phyloP scores from a whole-genome alignment of 148 eudicot species.

The Persicaria tinctoria region DNA sequence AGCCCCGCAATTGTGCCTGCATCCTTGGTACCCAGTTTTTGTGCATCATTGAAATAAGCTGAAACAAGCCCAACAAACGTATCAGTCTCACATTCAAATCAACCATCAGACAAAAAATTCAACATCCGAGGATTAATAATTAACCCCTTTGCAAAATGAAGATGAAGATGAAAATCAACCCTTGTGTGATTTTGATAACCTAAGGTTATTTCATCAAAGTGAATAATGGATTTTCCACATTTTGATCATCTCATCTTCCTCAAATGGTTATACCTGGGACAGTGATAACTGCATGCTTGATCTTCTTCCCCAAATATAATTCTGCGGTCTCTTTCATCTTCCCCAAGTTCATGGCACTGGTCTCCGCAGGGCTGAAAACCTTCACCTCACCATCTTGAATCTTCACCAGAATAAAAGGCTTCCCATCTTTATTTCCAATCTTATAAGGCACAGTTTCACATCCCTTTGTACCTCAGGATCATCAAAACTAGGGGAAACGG shows the following conservation, averaged over 20 bases:
- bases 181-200: not conserved
- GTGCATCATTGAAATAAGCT: slow-evolving; percentile 13
- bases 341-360: slow-evolving; percentile 6
- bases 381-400: slow-evolving; percentile 1
- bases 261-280: slow-evolving; percentile 4
- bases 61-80: not conserved
- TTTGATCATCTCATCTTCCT: not conserved
- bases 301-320: slow-evolving; percentile 8
- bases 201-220: not conserved
- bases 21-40: slow-evolving; percentile 4
- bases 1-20: slow-evolving; percentile 10
- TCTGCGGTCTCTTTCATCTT: slow-evolving; percentile 7
- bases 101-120: not conserved
- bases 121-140: not conserved
- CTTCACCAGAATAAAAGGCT: slow-evolving; percentile 6
- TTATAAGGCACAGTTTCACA: slow-evolving; percentile 7
- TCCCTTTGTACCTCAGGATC: slow-evolving; percentile 10
- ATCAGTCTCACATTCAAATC: not conserved
- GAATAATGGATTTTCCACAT: not conserved
- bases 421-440: slow-evolving; percentile 7
- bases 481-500: not conserved
- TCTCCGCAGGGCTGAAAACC: slow-evolving; percentile 8
- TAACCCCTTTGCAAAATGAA: too few relatives aligned
- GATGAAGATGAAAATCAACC: too few relatives aligned
- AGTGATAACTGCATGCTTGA: slow-evolving; percentile 6